Evolutionary conservation across 805 yeast species (phyloP).

Genomic region (Yamadazyma phyllophila): DNA sequence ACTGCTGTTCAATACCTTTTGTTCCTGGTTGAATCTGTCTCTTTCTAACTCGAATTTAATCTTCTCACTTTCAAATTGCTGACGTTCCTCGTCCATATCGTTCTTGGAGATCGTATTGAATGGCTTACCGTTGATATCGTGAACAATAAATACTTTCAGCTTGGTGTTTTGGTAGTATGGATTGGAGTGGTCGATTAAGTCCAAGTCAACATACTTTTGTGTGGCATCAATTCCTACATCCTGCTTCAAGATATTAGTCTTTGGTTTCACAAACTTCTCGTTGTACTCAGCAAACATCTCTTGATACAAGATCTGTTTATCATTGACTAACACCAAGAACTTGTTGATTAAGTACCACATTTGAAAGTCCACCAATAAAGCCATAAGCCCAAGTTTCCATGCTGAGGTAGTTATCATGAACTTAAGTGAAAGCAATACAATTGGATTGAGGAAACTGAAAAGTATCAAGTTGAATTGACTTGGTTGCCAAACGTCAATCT

Average conservation of each 20-base stretch:
- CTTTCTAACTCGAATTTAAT: slow-evolving; percentile 15
- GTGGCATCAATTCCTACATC: slow-evolving; percentile 66
- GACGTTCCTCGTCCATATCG: slow-evolving; percentile 13
- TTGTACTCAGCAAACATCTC: slow-evolving; percentile 65
- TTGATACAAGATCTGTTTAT: slow-evolving; percentile 57
- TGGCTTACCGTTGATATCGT: slow-evolving; percentile 43
- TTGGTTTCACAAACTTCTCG: slow-evolving; percentile 60
- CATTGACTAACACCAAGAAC: slow-evolving; percentile 50
- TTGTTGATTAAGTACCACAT: slow-evolving; percentile 40
- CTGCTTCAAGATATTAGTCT: slow-evolving; percentile 46
- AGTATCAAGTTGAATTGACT: slow-evolving; percentile 53
- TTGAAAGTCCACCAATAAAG: slow-evolving; percentile 24
- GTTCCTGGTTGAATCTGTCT: slow-evolving; percentile 11
- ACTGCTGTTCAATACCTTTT: slow-evolving; percentile 9
- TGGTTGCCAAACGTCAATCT: slow-evolving; percentile 66
- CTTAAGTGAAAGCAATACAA: slow-evolving; percentile 45
- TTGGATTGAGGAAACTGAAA: slow-evolving; percentile 58
- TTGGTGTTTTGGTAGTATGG: slow-evolving; percentile 25
- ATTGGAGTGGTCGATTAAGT: slow-evolving; percentile 21
- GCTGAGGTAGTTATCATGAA: slow-evolving; percentile 22
- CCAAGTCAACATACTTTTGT: slow-evolving; percentile 20
- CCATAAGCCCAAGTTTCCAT: slow-evolving; percentile 31
- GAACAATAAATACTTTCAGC: slow-evolving; percentile 49
- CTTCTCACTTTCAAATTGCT: slow-evolving; percentile 14
- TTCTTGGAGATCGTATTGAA: slow-evolving; percentile 15